Percentiles rank a stretch among this genome's conserved stretches.
Conservation (phyloP, 2,329 filamentous ascomycete species). For the Phaeophleospora eucalypticola region DNA sequence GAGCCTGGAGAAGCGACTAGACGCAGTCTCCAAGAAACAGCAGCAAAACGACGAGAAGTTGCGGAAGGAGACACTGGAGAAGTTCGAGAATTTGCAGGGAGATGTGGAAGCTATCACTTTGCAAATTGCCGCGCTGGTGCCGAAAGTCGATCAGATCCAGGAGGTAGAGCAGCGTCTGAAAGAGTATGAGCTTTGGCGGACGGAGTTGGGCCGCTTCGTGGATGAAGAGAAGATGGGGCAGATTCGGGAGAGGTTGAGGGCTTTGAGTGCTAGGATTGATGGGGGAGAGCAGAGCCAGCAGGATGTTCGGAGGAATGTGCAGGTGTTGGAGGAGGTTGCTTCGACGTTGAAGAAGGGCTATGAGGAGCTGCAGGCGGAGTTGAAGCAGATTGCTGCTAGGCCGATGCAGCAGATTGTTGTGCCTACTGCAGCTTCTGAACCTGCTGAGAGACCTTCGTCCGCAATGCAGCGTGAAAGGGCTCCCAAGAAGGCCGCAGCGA, state of each 20-base stretch:
- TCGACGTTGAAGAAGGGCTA: constrained; percentile 18
- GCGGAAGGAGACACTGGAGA: constrained; percentile 13
- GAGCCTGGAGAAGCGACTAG: constrained; percentile 16
- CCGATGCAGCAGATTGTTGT: background rate
- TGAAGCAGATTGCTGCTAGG: constrained; percentile 10
- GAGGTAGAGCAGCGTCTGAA: constrained; percentile 20
- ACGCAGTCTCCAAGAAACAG: constrained; percentile 11
- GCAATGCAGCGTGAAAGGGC: constrained; percentile 2
- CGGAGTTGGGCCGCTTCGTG: constrained; percentile 13
- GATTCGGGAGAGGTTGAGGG: constrained; percentile 15
- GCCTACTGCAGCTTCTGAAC: background rate
- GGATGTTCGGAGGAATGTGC: constrained; percentile 14
- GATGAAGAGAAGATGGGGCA: constrained; percentile 14
- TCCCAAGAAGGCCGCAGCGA: background rate
- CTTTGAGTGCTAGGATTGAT: constrained; percentile 9
- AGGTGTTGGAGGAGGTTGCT: constrained; percentile 17
- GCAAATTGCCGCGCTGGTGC: constrained; percentile 15
- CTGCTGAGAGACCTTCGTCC: background rate
- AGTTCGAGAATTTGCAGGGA: constrained; percentile 8
- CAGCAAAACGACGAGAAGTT: constrained; percentile 3
- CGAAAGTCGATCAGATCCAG: constrained; percentile 16
- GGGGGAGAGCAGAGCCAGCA: constrained; percentile 11
- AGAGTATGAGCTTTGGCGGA: constrained; percentile 16
- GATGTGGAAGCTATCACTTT: constrained; percentile 16
- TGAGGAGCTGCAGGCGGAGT: constrained; percentile 13